Conservation (phyloP, 805 yeast genomes). For the Monosporozyma yasuniensis region DNA sequence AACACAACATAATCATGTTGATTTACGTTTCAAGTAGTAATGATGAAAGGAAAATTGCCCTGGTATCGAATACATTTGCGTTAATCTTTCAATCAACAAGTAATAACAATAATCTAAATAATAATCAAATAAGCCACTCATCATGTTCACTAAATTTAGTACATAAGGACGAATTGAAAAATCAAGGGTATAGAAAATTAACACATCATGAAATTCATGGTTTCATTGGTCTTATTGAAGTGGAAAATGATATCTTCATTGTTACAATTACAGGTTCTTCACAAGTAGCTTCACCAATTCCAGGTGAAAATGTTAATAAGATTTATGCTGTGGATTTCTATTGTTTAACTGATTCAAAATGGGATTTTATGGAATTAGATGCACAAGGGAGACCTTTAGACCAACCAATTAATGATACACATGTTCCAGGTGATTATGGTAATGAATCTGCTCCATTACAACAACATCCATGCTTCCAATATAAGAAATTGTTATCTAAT, state of each 20-base stretch:
- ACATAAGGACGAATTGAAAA: conserved; percentile 31
- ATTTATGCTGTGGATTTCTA: conserved; percentile 80
- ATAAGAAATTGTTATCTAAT: conserved; percentile 67
- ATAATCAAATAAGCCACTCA: background rate
- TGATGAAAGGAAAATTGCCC: conserved; percentile 9
- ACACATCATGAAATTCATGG: conserved; percentile 46
- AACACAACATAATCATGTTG: too few species aligned
- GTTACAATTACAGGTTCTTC: conserved; percentile 71
- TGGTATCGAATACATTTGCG: conserved; percentile 10
- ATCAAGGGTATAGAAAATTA: conserved; percentile 34
- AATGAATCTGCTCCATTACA: conserved; percentile 20
- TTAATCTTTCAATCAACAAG: conserved; percentile 14
- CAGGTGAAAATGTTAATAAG: conserved; percentile 67
- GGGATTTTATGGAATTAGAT: conserved; percentile 77
- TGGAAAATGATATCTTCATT: conserved; percentile 58
- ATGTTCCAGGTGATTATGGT: background rate
- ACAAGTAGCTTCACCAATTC: conserved; percentile 74
- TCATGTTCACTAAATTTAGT: conserved; percentile 44
- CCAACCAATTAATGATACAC: background rate
- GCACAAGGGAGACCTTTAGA: conserved; percentile 42
- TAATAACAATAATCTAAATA: conserved; percentile 8
- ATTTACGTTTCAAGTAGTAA: conserved; percentile 14
- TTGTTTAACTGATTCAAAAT: conserved; percentile 57
- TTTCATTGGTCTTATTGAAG: conserved; percentile 73
- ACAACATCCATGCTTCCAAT: conserved; percentile 78